Evolutionary conservation across 1,284 basidiomycete genomes (phyloP), one percentile per base, ranked within the genome.

Genomic region (Malassezia obtusa): DNA sequence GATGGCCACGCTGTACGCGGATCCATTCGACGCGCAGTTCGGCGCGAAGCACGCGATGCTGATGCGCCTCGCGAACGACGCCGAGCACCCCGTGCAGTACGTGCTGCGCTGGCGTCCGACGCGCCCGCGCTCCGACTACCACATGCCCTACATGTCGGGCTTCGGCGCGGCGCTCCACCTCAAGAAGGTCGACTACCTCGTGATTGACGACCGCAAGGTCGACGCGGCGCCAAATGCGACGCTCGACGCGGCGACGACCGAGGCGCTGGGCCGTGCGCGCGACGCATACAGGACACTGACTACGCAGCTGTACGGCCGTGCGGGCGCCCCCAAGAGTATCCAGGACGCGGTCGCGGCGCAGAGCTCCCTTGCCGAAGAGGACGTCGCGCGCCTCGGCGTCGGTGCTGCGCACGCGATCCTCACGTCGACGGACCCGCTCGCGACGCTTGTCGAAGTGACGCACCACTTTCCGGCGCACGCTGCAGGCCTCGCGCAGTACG

Each of bases 111-210:
- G 75, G 75, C 61, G 65, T 19, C 63, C 73, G 10, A 26, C 40
- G 25, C 30, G 24, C 10, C 24, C 15, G 24, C 24, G 17, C 6
- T 21, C 15, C 22, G 24, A 28, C 12, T 14, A 43, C 11, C 1
- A 6, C 15, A 12, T 28, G 9, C 45, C 64, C 8, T 7, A 32
- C 45, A 76, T 96, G 4, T 82, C 85, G 7, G 91, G 92, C 6
- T 98, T 89, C 65, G 91, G 91, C 3, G 89, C 91, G 7, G 80
- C 86, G 25, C 79, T 98, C 50, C 89, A 94, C 64, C 76, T 98
- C 63, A 98, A 98, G 78, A 95, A 92, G 76, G 95, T 84, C 77
- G 92, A 98, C 72, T 98, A 98, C 70, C 81, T 96, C 14, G 89
- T 87, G 2, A 78, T 96, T 24, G 71, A 73, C 47, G 71, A 73